Base-by-base conservation (phyloP, 108 stramenopile species). In the Fragilariopsis cylindrus region DNA sequence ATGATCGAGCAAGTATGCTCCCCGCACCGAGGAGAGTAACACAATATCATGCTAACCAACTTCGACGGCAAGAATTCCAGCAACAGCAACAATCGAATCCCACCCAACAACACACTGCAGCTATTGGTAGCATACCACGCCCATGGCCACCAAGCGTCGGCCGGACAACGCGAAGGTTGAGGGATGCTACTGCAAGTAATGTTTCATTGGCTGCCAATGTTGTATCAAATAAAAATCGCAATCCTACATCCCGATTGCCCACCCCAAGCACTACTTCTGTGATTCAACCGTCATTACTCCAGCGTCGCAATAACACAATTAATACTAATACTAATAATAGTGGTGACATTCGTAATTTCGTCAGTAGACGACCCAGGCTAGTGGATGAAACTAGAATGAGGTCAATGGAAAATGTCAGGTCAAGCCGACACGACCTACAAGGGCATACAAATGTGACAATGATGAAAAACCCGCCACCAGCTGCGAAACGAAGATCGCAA, bases 171-270 rank as follows among this genome's bases (percentile, higher is more conserved):
- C 65, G 65, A 19, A 65, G 75, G 41, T 12, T 76, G 11, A 41
- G 75, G 47, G 75, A 76, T 69, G 40, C 75, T 13, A 13, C 60
- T 4, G 67, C 75, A 46, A 76, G 75, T 60, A 76, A 76, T 56
- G 68, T 45, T 47, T 69, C 67, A 11, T 43, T 68, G 54, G 75
- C 58, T 4, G 68, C 75, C 9, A 60, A 57, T 3, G 75, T 50
- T 7, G 44, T 15, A 42, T 4, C 39, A 7, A 12, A 13, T 18
- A 65, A 65, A 45, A 3, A 4, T 18, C 41, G 5, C 15, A 19
- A 12, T n/a, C 12, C 0, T 19, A 65, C 65, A 16, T 11, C 12
- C 15, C 30, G 19, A 18, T 56, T 19, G 18, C 18, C 55, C 7
- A 5, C 55, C 19, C 58, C 58, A 60, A 30, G 40, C 4, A 60